Evolutionary conservation across 257 asterid species (phyloP).

Genomic region (Solanum dulcamara): DNA sequence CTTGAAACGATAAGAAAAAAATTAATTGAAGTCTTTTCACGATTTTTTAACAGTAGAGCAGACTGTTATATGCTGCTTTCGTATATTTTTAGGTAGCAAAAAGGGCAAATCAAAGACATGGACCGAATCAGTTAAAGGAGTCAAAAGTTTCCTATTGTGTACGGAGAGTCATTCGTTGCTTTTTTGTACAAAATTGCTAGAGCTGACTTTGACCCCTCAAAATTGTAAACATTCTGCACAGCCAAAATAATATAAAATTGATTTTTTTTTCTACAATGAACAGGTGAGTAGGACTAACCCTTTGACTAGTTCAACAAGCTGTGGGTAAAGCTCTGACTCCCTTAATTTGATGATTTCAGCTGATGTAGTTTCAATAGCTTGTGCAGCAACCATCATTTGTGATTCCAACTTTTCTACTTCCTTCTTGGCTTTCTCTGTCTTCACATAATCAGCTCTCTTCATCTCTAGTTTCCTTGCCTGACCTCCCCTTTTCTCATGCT

Average conservation of each 20-base stretch:
- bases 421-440: slow-evolving; percentile 83
- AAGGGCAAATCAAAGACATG: background rate
- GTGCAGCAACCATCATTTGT: slow-evolving; percentile 71
- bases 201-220: background rate
- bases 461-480: slow-evolving; percentile 68
- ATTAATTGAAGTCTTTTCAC: background rate
- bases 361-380: slow-evolving; percentile 80
- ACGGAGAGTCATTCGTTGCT: background rate
- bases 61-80: background rate
- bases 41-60: background rate
- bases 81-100: background rate
- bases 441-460: slow-evolving; percentile 76
- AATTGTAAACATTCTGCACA: background rate
- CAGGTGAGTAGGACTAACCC: slow-evolving; percentile 39
- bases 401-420: slow-evolving; percentile 94
- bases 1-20: background rate
- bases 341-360: slow-evolving; percentile 72
- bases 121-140: background rate
- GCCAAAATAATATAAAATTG: background rate
- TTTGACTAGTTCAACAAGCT: slow-evolving; percentile 61
- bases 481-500: slow-evolving; percentile 63
- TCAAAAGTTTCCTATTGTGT: background rate
- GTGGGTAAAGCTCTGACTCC: slow-evolving; percentile 83
- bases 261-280: background rate
- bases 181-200: background rate